A percentile compares a stretch with the other conserved stretches of the same genome.
These are phyloP conservation scores for Cutaneotrichosporon spelunceum DNA, from an alignment of 1,284 basidiomycete species.

Conservation along the genomic window DNA sequence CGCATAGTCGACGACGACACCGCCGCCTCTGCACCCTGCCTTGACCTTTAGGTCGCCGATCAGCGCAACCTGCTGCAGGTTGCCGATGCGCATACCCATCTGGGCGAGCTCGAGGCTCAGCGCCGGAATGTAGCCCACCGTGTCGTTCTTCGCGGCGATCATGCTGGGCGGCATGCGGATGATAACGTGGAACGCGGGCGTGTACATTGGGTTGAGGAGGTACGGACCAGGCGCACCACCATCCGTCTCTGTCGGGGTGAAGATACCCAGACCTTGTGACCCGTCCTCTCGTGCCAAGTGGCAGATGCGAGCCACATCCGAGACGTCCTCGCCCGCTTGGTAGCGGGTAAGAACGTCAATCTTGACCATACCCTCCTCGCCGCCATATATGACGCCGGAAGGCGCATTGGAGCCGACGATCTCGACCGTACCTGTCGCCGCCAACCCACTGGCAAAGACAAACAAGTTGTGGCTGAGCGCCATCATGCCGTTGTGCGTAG, in stretches of 20 bases:
- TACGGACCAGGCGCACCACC: constrained; percentile 27
- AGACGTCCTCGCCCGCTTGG: constrained; percentile 28
- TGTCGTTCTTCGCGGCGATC: constrained; percentile 8
- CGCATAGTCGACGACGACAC: constrained; percentile 37
- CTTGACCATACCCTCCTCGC: constrained; percentile 34
- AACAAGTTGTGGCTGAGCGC: constrained; percentile 24
- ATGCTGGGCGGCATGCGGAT: constrained; percentile 42
- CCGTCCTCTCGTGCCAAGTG: constrained; percentile 34
- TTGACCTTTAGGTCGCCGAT: constrained; percentile 35
- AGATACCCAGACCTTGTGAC: constrained; percentile 45
- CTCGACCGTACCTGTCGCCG: constrained; percentile 43
- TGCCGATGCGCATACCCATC: constrained; percentile 45
- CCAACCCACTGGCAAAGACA: constrained; percentile 43
- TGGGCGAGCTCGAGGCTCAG: constrained; percentile 34
- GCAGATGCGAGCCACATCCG: constrained; percentile 39
- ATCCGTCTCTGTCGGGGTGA: constrained; percentile 41
- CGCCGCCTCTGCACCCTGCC: constrained; percentile 31
- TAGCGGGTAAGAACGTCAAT: constrained; percentile 47
- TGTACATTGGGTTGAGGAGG: constrained; percentile 33
- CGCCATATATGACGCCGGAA: constrained; percentile 31
- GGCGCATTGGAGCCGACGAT: constrained; percentile 44
- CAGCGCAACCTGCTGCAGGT: constrained; percentile 32
- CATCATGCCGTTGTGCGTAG: constrained; percentile 6
- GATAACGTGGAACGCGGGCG: constrained; percentile 42
- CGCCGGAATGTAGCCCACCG: constrained; percentile 27